Conservation (phyloP, 345 rosid species). For the Citrus australasica region DNA sequence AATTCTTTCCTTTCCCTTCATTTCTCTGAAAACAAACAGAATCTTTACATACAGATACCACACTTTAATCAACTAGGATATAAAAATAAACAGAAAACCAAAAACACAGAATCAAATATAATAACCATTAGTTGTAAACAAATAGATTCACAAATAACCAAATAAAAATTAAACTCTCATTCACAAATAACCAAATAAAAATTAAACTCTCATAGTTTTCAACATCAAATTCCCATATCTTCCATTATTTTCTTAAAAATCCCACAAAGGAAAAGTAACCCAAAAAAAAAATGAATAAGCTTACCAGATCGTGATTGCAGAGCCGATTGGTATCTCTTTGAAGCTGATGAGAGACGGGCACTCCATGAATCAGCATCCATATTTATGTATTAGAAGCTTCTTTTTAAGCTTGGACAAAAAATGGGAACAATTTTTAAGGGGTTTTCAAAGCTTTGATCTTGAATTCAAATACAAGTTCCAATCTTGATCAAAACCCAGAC, state of each 20-base stretch:
- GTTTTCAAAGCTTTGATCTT: not conserved
- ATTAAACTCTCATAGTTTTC: not conserved
- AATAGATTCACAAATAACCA: not conserved
- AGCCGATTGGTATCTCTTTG: constrained; percentile 77
- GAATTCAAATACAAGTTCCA: not conserved
- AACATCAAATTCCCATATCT: not conserved
- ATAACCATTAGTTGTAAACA: not conserved
- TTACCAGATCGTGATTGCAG: constrained; percentile 91
- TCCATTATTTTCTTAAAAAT: not conserved
- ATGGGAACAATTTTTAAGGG: not conserved
- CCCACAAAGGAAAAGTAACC: not conserved
- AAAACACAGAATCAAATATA: not conserved
- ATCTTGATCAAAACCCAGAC: not conserved
- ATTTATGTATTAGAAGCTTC: not conserved
- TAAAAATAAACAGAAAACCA: not conserved
- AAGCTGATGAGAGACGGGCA: constrained; percentile 73
- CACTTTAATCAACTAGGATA: not conserved
- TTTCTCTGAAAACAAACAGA: constrained; percentile 5
- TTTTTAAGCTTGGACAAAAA: not conserved
- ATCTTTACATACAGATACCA: not conserved
- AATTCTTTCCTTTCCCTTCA: not conserved
- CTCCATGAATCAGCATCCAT: constrained; percentile 95
- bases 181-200: not conserved
- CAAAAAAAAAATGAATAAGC: constrained; percentile 9
- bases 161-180: not conserved